Evolutionary conservation across 257 asterid species (phyloP).

Genomic region (Solanum stenotomum): DNA sequence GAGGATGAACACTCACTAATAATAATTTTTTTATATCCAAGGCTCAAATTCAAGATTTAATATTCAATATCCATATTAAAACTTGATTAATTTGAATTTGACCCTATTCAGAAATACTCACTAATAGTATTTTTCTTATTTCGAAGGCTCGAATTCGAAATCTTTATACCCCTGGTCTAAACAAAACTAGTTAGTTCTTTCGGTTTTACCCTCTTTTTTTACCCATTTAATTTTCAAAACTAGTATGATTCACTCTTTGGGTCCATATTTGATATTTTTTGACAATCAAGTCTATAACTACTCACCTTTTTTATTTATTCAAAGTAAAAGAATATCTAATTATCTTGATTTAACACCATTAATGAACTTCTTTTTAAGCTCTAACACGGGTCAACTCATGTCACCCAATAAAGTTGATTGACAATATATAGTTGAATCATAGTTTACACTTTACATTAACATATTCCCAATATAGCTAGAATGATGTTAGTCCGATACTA

Average conservation of each 20-base stretch:
- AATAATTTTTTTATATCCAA: not conserved
- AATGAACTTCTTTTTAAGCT: conserved; percentile 4
- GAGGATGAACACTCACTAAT: not conserved
- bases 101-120: not conserved
- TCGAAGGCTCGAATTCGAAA: accelerated
- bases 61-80: accelerated
- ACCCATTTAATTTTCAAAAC: not conserved
- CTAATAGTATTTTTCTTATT: too few species aligned
- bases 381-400: not conserved
- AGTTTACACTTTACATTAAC: not conserved
- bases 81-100: too few species aligned
- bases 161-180: not conserved
- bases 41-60: not conserved
- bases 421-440: not conserved
- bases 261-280: not conserved
- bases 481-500: not conserved
- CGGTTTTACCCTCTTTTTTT: not conserved
- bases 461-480: not conserved
- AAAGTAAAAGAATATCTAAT: conserved; percentile 1
- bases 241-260: not conserved
- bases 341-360: conserved; percentile 21
- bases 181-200: not conserved
- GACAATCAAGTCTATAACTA: not conserved
- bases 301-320: not conserved
- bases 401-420: conserved; percentile 2